These are phyloP conservation scores for Brassica rapa DNA, from an alignment of 345 rosid species.

Conservation along the genomic window DNA sequence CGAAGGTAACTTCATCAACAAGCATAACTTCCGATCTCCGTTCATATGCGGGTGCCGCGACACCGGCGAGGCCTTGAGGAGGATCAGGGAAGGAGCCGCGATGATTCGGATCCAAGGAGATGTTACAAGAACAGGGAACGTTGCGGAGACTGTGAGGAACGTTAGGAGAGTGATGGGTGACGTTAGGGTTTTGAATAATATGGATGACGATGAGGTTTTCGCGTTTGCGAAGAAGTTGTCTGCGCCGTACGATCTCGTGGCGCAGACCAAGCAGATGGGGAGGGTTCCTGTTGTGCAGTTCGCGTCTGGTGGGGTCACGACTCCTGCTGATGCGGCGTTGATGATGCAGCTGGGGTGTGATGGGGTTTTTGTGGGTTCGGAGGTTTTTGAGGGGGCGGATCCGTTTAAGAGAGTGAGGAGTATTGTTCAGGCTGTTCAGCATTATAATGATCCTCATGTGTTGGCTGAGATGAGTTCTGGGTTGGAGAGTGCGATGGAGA, in stretches of 20 bases:
- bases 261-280: background rate
- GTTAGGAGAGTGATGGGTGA: conserved; percentile 55
- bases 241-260: background rate
- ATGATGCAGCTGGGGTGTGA: conserved; percentile 74
- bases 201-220: conserved; percentile 60
- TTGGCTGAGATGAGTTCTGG: conserved; percentile 57
- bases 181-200: conserved; percentile 47
- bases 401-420: conserved; percentile 52
- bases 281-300: background rate
- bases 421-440: conserved; percentile 64
- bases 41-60: conserved; percentile 51
- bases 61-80: conserved; percentile 50
- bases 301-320: background rate
- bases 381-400: conserved; percentile 50
- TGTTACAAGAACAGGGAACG: conserved; percentile 28
- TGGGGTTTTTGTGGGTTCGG: conserved; percentile 58
- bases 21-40: conserved; percentile 52
- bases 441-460: conserved; percentile 59
- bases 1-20: conserved; percentile 53
- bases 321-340: background rate
- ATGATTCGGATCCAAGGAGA: conserved; percentile 56
- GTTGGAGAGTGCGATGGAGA: conserved; percentile 41
- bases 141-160: conserved; percentile 44
- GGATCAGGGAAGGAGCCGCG: conserved; percentile 58
- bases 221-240: conserved; percentile 45